Base-by-base conservation (phyloP, 352 stramenopile species). In the Sclerospora graminicola region DNA sequence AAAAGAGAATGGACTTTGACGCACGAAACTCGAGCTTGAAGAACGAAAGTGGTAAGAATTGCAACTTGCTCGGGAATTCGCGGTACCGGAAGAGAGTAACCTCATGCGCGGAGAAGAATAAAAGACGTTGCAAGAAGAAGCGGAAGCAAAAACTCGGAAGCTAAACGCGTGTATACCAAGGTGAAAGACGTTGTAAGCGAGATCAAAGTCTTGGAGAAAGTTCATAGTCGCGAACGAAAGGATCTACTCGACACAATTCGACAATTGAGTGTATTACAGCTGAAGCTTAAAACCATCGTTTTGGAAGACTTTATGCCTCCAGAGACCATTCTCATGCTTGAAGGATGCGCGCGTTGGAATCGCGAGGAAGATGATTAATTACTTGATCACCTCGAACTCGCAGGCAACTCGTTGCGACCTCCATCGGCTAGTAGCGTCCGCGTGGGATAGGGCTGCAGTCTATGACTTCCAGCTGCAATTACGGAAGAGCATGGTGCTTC, bases 211-310 rank as follows among this genome's bases (percentile, higher is more conserved):
- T 79, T 98, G 46, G 82, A 97, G 54, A 86, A 94, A 40, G 89
- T 94, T 20, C 95, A 97, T 44, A 58, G 58, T 13, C 73, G 74
- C 4, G 95, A 98, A 57, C 82, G 89, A 21, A 89, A 97, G 39
- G 93, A 97, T 43, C 69, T 98, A 45, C 57, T 98, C 15, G 89
- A 97, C 52, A 96, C 88, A 4, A 97, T 98, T 38, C 82, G 95
- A 10, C 81, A 98, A 57, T 69, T 98, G 24, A 96, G 86, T n/a
- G 83, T 75, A n/a, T n/a, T n/a, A 9, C 88, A 98, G 44, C 58
- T 98, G 41, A 98, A 98, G 69, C 73, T 98, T 14, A 98, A 98
- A 60, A 72, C 95, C 33, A 70, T 98, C 4, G 57, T 97, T 21
- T 69, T 98, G 13, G 71, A 94, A 24, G 82, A 94, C 46, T 98